These are phyloP conservation scores for Solioccasus polychromus DNA, from an alignment of 768 basidiomycete genomes.

Conservation along the genomic window DNA sequence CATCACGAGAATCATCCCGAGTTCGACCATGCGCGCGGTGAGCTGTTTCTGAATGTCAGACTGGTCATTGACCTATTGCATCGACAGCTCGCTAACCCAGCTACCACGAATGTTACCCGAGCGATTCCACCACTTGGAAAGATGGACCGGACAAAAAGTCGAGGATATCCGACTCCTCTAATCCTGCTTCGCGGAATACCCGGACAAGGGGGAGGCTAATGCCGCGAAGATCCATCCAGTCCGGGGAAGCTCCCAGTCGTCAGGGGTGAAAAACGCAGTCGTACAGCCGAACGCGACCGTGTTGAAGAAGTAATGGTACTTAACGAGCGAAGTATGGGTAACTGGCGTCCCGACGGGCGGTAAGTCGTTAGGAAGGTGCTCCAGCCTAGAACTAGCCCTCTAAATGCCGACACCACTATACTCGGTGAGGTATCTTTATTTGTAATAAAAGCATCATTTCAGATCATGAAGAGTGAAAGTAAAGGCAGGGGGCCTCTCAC, in stretches of 20 bases:
- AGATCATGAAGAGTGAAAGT: too few relatives aligned
- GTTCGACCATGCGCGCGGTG: constrained; percentile 37
- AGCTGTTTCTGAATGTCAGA: constrained; percentile 36
- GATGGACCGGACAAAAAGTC: constrained; percentile 38
- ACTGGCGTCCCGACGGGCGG: constrained; percentile 31
- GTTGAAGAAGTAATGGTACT: constrained; percentile 42
- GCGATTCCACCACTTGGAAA: constrained; percentile 42
- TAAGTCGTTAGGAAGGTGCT: constrained; percentile 27
- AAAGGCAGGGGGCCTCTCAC: too few relatives aligned
- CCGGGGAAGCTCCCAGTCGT: constrained; percentile 39
- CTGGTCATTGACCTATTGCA: constrained; percentile 39
- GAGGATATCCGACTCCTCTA: constrained; percentile 34
- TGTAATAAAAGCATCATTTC: too few relatives aligned
- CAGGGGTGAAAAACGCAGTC: constrained; percentile 36
- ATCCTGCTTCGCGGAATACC: constrained; percentile 37
- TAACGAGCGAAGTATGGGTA: constrained; percentile 33
- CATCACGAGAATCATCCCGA: constrained; percentile 42
- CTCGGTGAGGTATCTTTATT: constrained; percentile 37
- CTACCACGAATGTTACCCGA: constrained; percentile 43
- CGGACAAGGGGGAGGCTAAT: constrained; percentile 41
- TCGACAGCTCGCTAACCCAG: constrained; percentile 36
- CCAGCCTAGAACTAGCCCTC: constrained; percentile 42
- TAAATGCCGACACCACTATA: constrained; percentile 39
- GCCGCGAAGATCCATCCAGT: constrained; percentile 41
- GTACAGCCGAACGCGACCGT: constrained; percentile 43